Evolutionary conservation across 345 rosid genomes (phyloP).

Genomic region (Microthlaspi erraticum): DNA sequence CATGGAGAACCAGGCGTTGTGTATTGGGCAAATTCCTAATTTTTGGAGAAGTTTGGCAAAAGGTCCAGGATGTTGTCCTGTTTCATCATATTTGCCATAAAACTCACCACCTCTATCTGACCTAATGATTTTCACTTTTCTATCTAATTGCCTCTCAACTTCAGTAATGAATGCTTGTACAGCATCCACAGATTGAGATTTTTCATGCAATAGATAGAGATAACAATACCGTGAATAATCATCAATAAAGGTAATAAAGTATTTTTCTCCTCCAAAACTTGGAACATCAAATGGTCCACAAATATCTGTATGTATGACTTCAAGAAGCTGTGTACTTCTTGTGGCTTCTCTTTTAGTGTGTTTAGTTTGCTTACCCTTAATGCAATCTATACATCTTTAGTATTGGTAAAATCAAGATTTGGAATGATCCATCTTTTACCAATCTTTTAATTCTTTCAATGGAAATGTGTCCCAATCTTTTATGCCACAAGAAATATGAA

Average conservation of each 20-base stretch:
- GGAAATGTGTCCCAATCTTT: not conserved
- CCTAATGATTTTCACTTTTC: not conserved
- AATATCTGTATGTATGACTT: conserved; percentile 5
- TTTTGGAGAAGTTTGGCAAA: conserved; percentile 1
- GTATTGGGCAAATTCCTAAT: not conserved
- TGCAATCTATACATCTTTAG: not conserved
- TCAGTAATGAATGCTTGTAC: not conserved
- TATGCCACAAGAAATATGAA: not conserved
- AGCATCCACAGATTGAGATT: not conserved
- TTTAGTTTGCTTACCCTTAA: conserved; percentile 8
- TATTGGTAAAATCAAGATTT: not conserved
- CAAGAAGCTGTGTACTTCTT: not conserved
- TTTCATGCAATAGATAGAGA: conserved; percentile 4
- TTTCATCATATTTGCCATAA: conserved; percentile 8
- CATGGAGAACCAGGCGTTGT: not conserved
- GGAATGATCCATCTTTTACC: not conserved
- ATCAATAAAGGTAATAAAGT: not conserved
- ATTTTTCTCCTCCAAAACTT: not conserved
- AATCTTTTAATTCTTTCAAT: not conserved
- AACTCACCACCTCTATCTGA: conserved; percentile 13
- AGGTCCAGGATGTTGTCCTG: not conserved
- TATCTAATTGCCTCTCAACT: conserved; percentile 13
- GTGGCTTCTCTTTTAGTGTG: not conserved
- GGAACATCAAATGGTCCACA: conserved; percentile 9
- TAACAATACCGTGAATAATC: conserved; percentile 17